A percentile compares a stretch with the other conserved stretches of the same genome.
Evolutionary conservation across 306 rosid genomes (phyloP).

Genomic region (Prunus davidiana): DNA sequence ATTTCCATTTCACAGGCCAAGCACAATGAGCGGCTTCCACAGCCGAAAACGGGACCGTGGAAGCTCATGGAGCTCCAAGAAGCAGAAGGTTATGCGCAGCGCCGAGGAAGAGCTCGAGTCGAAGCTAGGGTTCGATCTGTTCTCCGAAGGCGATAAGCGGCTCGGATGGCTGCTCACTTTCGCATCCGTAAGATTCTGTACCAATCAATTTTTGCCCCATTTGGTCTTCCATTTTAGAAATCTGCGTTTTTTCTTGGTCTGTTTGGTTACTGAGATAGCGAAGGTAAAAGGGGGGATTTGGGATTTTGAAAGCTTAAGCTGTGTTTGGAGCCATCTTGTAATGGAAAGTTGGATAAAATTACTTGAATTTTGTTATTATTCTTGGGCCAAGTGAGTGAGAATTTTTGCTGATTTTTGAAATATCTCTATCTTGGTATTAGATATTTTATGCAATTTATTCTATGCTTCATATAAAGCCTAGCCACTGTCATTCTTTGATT

Average conservation of each 20-base stretch:
- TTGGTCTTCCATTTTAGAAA: conserved; percentile 2
- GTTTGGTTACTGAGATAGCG: conserved; percentile 8
- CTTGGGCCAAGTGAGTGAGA: too few species aligned
- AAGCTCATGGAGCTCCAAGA: conserved; percentile 46
- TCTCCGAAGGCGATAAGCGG: conserved; percentile 82
- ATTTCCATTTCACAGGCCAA: background rate
- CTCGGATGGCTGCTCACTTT: conserved; percentile 92
- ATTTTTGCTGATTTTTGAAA: background rate
- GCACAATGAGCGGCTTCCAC: conserved; percentile 45
- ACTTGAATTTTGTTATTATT: background rate
- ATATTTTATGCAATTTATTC: background rate
- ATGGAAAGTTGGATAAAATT: background rate
- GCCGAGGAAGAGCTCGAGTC: conserved; percentile 90
- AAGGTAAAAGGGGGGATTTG: background rate
- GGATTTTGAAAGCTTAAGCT: background rate
- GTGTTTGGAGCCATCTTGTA: background rate
- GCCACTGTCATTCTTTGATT: background rate
- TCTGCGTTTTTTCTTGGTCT: background rate
- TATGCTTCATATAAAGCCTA: background rate
- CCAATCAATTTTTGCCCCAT: background rate
- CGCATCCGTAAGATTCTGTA: conserved; percentile 54
- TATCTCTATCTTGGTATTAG: background rate
- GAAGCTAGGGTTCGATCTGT: conserved; percentile 70
- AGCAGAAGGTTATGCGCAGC: conserved; percentile 63
- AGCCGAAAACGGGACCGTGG: conserved; percentile 50